These are phyloP conservation scores for Phytophthora nicotianae DNA, from an alignment of 352 stramenopile genomes.

Conservation along the genomic window DNA sequence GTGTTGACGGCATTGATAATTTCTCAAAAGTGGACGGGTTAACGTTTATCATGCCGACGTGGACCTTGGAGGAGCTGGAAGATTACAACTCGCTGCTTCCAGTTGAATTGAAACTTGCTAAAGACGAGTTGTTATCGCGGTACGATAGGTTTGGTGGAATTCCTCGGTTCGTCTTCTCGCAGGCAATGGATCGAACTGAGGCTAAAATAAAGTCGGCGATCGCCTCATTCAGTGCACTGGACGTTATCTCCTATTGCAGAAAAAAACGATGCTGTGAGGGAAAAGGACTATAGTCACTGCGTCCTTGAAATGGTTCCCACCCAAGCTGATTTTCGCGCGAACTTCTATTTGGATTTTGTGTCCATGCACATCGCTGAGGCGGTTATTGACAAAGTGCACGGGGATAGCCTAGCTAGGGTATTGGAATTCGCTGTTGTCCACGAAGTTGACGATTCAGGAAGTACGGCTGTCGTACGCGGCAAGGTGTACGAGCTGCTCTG, in stretches of 20 bases:
- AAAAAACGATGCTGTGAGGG: slow-evolving; percentile 8
- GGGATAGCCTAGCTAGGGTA: slow-evolving; percentile 7
- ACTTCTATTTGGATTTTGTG: slow-evolving; percentile 18
- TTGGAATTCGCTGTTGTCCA: slow-evolving; percentile 6
- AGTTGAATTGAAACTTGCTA: too few species aligned
- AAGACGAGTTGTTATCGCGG: not conserved
- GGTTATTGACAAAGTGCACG: slow-evolving; percentile 1
- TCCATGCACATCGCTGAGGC: slow-evolving; percentile 13
- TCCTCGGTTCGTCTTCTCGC: not conserved
- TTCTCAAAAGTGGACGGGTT: slow-evolving; percentile 3
- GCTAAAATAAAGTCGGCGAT: slow-evolving; percentile 3
- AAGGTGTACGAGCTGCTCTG: slow-evolving; percentile 21
- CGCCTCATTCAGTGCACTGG: slow-evolving; percentile 6
- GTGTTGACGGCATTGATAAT: not conserved
- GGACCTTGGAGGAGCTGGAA: not conserved
- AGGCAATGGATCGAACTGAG: not conserved
- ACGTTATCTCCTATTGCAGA: slow-evolving; percentile 8
- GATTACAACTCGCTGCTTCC: slow-evolving; percentile 1
- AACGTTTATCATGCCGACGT: slow-evolving; percentile 3
- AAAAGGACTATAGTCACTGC: slow-evolving; percentile 19
- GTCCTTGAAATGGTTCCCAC: slow-evolving; percentile 14
- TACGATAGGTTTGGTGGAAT: not conserved
- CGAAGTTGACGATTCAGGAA: slow-evolving; percentile 6
- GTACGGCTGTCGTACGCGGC: slow-evolving; percentile 10
- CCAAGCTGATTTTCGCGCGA: slow-evolving; percentile 3